Conservation (phyloP, 2,329 filamentous ascomycete species). For the Diaporthe longicolla region DNA sequence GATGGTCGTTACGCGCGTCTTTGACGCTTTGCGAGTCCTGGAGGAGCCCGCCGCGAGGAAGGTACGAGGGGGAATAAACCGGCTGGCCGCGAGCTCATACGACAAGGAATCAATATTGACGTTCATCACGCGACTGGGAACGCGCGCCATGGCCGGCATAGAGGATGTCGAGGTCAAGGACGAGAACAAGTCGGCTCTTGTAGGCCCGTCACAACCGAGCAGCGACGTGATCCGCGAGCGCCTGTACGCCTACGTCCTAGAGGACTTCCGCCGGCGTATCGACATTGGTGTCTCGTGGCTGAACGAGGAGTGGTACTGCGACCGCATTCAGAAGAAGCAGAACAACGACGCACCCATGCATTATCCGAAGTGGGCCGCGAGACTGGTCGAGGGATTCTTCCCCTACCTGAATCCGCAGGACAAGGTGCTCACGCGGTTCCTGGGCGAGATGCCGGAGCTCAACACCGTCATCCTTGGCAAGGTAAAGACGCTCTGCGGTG, state of each 20-base stretch:
- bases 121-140: constrained; percentile 87
- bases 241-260: constrained; percentile 87
- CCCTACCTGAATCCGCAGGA: constrained; percentile 94
- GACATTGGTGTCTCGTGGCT: constrained; percentile 94
- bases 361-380: constrained; percentile 84
- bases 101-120: constrained; percentile 94
- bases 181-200: constrained; percentile 60
- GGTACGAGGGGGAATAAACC: constrained; percentile 81
- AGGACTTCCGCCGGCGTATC: constrained; percentile 91
- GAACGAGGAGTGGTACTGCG: constrained; percentile 98
- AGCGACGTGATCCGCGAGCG: constrained; percentile 82
- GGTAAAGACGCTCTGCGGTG: constrained; percentile 76
- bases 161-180: constrained; percentile 71
- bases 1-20: constrained; percentile 81
- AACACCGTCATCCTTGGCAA: constrained; percentile 79
- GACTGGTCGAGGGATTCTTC: constrained; percentile 88
- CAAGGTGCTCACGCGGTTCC: constrained; percentile 88
- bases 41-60: constrained; percentile 76
- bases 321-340: constrained; percentile 67
- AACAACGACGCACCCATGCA: constrained; percentile 68
- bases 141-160: constrained; percentile 80
- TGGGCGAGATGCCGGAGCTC: constrained; percentile 91
- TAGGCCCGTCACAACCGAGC: constrained; percentile 59
- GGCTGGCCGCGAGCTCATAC: constrained; percentile 86
- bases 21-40: constrained; percentile 80